phyloP scores from a whole-genome alignment of 208 protist species.

The Wallacemonas sp. region DNA sequence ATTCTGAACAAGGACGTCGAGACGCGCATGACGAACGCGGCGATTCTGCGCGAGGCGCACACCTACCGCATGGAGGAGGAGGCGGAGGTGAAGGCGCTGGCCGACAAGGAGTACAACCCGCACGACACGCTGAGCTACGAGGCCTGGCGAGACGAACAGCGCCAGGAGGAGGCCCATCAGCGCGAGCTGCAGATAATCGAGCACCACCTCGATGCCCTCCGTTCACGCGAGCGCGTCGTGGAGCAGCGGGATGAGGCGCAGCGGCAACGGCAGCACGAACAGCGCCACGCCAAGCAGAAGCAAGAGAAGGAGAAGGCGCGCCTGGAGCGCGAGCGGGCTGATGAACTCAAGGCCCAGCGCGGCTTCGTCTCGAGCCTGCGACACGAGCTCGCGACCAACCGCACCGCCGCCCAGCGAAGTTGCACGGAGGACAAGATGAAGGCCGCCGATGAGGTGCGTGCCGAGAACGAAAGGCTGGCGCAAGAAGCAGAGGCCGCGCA shows the following conservation, averaged over 20 bases:
- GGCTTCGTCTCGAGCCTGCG: constrained; percentile 30
- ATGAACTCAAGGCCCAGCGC: constrained; percentile 19
- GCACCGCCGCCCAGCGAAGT: constrained; percentile 31
- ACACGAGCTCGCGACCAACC: constrained; percentile 26
- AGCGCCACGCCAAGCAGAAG: constrained; percentile 3
- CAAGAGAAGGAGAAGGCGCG: constrained; percentile 27
- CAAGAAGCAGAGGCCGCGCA: constrained; percentile 35
- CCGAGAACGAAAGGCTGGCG: constrained; percentile 39
- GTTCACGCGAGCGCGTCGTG: not conserved
- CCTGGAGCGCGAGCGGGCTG: constrained; percentile 18
- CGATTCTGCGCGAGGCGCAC: constrained; percentile 63
- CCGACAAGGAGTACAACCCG: constrained; percentile 45
- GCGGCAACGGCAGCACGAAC: not conserved
- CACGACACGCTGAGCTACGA: constrained; percentile 53
- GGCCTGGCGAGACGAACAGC: constrained; percentile 53
- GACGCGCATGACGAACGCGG: constrained; percentile 49
- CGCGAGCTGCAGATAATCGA: constrained; percentile 28
- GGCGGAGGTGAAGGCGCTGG: constrained; percentile 35
- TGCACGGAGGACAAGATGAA: constrained; percentile 23
- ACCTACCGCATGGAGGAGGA: constrained; percentile 39
- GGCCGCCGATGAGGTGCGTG: constrained; percentile 36
- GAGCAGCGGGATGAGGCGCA: not conserved
- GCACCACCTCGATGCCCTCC: constrained; percentile 37
- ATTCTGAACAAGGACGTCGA: constrained; percentile 38
- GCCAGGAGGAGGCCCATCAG: constrained; percentile 27